Base-by-base conservation (phyloP, 1,284 basidiomycete genomes). In the Golubevia sp. region DNA sequence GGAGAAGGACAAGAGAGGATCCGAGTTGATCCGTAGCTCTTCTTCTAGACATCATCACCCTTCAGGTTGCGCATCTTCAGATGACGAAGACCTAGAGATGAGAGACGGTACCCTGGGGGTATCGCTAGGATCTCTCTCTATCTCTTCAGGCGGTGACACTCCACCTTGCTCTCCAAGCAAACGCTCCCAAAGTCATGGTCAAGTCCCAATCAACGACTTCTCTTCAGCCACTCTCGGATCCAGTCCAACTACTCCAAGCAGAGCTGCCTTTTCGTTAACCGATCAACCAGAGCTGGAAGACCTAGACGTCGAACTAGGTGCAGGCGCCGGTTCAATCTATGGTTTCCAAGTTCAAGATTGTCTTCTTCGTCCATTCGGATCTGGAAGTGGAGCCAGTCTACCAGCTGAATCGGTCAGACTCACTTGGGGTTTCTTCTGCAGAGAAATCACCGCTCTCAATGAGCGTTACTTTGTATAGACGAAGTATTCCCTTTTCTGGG, bases 391-490 rank as follows among this genome's bases (percentile, higher is more conserved):
- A 1, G 63, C 65, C 15, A 67, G 68, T 5, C 25, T 75, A 48
- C 67, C 73, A 1, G 69, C 65, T 54, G 62, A 51, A 25, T 66
- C 67, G 3, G 56, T 72, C 18, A 65, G 71, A 23, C 53, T 76
- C 20, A 73, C 70, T 13, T 79, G 77, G 74, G 73, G 75, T 30
- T 67, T 63, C 56, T 56, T 80, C 11, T 67, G 66, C 26, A 69
- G 71, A 53, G 70, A 78, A 64, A 73, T 80, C 56, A 66, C 74
- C 34, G 67, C 66, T 20, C 71, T 80, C 61, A 80, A 80, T 59
- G 64, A 63, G 49, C 74, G 74, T 3, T 79, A 77, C 65, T 72
- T 68, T 58, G 65, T 76, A 21, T 72, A 55, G 54, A n/a, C 13
- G 11, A n/a, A 25, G 51, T 25, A 49, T n/a, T n/a, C n/a, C n/a